A percentile compares a stretch with the other conserved stretches of the same genome.
These are phyloP conservation scores for Pseudogymnoascus sp. DNA, from an alignment of 2,329 filamentous ascomycete species.

Conservation along the genomic window DNA sequence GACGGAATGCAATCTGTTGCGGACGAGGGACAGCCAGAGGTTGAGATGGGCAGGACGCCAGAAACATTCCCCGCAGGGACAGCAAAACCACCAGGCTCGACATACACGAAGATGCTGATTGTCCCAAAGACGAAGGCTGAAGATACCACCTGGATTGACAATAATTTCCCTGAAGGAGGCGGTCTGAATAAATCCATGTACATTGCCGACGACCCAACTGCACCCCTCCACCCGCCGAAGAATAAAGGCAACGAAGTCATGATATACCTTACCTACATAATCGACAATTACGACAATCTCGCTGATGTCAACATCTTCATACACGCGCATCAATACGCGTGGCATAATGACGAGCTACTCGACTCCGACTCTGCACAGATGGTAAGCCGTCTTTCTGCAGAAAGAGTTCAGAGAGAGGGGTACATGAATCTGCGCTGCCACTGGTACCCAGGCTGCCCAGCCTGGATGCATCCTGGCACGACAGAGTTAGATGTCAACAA, in stretches of 20 bases:
- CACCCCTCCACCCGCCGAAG: conserved; percentile 40
- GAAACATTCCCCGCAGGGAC: conserved; percentile 12
- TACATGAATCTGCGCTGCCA: conserved; percentile 53
- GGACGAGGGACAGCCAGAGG: neutral
- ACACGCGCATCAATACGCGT: conserved; percentile 39
- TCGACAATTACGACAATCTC: conserved; percentile 51
- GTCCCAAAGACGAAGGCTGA: conserved; percentile 14
- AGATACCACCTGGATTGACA: conserved; percentile 19
- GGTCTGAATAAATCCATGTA: conserved; percentile 15
- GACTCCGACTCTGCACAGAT: conserved; percentile 19
- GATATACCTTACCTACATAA: conserved; percentile 43
- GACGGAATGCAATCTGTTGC: neutral
- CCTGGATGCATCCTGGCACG: conserved; percentile 43
- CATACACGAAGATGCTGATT: conserved; percentile 19
- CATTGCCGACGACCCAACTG: conserved; percentile 19
- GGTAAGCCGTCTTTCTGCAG: conserved; percentile 19
- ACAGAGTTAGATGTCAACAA: conserved; percentile 33
- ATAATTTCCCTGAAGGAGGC: conserved; percentile 17
- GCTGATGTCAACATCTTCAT: conserved; percentile 25
- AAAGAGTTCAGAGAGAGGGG: conserved; percentile 39
- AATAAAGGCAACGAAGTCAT: conserved; percentile 32
- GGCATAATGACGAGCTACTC: conserved; percentile 24
- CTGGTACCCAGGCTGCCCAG: conserved; percentile 48
- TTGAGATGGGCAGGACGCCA: neutral
- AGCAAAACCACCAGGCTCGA: conserved; percentile 12